Evolutionary conservation across 495 filamentous ascomycete genomes (phyloP).

Genomic region (Ascobolus immersus): DNA sequence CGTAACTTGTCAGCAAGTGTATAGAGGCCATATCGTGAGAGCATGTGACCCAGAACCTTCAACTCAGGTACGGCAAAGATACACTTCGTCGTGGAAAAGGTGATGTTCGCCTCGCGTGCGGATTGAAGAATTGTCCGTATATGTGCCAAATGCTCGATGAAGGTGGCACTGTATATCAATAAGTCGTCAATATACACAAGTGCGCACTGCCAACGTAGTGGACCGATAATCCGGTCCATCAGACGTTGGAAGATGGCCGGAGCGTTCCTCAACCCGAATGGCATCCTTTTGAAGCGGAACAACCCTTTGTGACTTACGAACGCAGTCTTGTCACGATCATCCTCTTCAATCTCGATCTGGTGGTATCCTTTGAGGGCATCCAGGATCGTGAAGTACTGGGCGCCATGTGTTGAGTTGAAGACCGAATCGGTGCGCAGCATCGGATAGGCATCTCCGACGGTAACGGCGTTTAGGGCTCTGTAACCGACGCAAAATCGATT

Average conservation of each 20-base stretch:
- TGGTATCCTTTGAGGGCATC: constrained; percentile 1
- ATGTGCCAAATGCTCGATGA: neutral
- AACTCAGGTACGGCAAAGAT: neutral
- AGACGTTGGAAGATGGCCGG: constrained; percentile 2
- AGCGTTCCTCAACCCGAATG: constrained; percentile 1
- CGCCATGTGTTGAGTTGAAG: neutral
- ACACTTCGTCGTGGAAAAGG: neutral
- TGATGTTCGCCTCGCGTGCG: neutral
- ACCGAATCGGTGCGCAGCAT: neutral
- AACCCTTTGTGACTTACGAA: neutral
- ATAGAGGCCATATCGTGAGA: constrained; percentile 1
- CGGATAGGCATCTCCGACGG: neutral
- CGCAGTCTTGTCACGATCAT: neutral
- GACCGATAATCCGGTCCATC: constrained; percentile 1
- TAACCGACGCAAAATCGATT: constrained; percentile 2
- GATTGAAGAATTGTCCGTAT: neutral
- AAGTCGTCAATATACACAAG: constrained; percentile 3
- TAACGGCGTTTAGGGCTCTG: neutral
- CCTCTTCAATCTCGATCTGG: neutral
- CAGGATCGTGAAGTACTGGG: neutral
- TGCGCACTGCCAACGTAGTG: constrained; percentile 1
- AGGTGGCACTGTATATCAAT: neutral
- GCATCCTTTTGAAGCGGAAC: neutral
- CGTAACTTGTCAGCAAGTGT: constrained; percentile 1
- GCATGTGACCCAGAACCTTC: neutral